Evolutionary conservation across 2,329 filamentous ascomycete species (phyloP).

Genomic region (Pseudocercospora vitis): DNA sequence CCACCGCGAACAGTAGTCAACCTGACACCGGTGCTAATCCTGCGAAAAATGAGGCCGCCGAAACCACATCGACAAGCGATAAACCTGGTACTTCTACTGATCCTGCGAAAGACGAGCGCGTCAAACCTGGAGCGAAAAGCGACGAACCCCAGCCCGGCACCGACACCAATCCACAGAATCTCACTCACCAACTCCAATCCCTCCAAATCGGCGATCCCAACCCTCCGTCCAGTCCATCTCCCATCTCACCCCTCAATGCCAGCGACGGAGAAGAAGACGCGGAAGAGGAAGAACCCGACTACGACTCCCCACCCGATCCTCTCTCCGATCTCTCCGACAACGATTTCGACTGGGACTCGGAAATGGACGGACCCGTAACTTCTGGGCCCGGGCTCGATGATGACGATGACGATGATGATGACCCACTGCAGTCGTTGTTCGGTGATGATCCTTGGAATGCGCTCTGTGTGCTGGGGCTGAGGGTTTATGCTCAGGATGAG

Average conservation of each 20-base stretch:
- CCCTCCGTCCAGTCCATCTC: conserved; percentile 2
- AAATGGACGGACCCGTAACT: conserved; percentile 34
- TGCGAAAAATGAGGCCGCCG: no score
- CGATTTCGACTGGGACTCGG: conserved; percentile 37
- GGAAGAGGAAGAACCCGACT: conserved; percentile 17
- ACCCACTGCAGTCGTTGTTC: conserved; percentile 44
- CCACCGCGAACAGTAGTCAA: no score
- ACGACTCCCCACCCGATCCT: conserved; percentile 25
- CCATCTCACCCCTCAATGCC: not conserved
- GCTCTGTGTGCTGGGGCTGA: conserved; percentile 59
- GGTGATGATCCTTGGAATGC: conserved; percentile 60
- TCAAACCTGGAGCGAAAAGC: not conserved
- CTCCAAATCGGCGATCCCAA: conserved; percentile 3
- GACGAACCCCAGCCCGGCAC: not conserved
- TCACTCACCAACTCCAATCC: conserved; percentile 2
- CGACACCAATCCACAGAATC: not conserved
- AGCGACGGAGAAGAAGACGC: no score
- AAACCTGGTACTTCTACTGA: no score
- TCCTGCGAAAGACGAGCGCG: no score
- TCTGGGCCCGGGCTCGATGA: no score
- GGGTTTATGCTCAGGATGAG: conserved; percentile 56
- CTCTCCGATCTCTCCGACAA: conserved; percentile 33
- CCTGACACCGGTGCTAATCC: no score
- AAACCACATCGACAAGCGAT: no score
- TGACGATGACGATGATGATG: conserved; percentile 11